Evolutionary conservation across 768 basidiomycete species (phyloP).

Genomic region (Hygrophoropsis aurantiaca): DNA sequence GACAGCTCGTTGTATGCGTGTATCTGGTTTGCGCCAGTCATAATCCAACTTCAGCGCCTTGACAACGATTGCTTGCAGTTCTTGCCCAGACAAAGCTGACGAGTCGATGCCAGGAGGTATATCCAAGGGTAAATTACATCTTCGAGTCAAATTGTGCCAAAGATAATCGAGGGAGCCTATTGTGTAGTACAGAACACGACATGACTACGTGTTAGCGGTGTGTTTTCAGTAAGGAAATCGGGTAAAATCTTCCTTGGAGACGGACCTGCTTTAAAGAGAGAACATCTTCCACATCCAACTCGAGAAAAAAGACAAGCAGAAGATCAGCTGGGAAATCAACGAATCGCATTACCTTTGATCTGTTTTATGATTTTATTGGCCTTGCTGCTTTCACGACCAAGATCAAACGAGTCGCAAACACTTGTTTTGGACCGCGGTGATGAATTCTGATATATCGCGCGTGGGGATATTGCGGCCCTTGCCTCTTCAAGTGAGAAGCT

Average conservation of each 20-base stretch:
- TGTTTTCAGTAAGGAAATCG: slow-evolving; percentile 8
- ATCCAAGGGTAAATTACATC: slow-evolving; percentile 40
- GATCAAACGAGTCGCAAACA: too few species aligned
- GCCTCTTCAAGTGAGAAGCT: too few species aligned
- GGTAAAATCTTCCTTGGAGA: slow-evolving; percentile 8
- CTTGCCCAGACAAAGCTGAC: slow-evolving; percentile 34
- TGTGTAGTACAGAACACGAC: too few species aligned
- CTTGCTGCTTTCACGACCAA: too few species aligned
- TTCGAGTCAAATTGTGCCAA: slow-evolving; percentile 45
- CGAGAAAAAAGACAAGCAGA: too few species aligned
- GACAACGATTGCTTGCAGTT: slow-evolving; percentile 42
- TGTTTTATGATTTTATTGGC: too few species aligned
- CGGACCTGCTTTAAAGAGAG: slow-evolving; percentile 49
- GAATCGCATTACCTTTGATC: too few species aligned
- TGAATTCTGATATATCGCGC: too few species aligned
- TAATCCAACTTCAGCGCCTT: slow-evolving; percentile 48
- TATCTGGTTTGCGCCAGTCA: slow-evolving; percentile 44
- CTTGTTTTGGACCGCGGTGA: too few species aligned
- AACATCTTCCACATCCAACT: slow-evolving; percentile 45
- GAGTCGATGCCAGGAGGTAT: slow-evolving; percentile 34
- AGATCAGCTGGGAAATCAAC: too few species aligned
- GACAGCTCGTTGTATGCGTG: slow-evolving; percentile 35
- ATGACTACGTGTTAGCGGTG: slow-evolving; percentile 45
- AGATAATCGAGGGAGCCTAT: slow-evolving; percentile 51
- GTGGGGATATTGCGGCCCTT: too few species aligned